Evolutionary conservation across 2,329 filamentous ascomycete species (phyloP).

Genomic region (Torrubiellomyces zombiae): DNA sequence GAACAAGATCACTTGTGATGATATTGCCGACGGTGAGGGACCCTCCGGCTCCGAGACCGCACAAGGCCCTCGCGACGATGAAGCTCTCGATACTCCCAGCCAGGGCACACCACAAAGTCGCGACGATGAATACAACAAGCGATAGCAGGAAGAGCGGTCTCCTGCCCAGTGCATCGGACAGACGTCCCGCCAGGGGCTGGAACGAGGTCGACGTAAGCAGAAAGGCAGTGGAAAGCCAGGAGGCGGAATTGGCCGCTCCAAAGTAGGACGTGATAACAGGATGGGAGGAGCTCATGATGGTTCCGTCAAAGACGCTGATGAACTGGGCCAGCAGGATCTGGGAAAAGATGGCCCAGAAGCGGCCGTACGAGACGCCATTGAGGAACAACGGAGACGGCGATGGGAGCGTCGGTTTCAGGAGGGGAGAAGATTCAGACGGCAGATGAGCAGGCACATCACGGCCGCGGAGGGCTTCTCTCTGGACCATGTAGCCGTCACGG

Average conservation of each 20-base stretch:
- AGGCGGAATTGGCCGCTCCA: conserved; percentile 58
- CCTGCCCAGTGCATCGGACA: conserved; percentile 59
- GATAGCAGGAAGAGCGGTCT: conserved; percentile 48
- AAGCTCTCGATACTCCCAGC: conserved; percentile 53
- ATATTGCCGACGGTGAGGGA: conserved; percentile 53
- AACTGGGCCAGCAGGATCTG: conserved; percentile 42
- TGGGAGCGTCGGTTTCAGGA: background rate
- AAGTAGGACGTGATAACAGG: conserved; percentile 73
- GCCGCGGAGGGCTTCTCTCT: conserved; percentile 1
- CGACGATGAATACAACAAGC: conserved; percentile 43
- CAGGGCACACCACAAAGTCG: conserved; percentile 53
- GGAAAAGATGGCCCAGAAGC: conserved; percentile 47
- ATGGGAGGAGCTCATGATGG: conserved; percentile 67
- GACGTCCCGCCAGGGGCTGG: conserved; percentile 55
- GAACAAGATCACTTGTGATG: conserved; percentile 57
- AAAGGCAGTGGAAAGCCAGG: conserved; percentile 69
- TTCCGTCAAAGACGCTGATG: conserved; percentile 53
- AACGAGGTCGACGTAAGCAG: conserved; percentile 61
- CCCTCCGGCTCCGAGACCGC: conserved; percentile 58
- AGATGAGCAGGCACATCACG: too few relatives aligned
- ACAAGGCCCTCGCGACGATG: conserved; percentile 52
- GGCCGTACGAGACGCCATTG: conserved; percentile 26
- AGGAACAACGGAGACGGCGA: conserved; percentile 17
- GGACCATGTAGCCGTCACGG: conserved; percentile 2
- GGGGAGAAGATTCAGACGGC: too few relatives aligned